Percentiles rank a stretch among this genome's conserved stretches.
phyloP scores from a whole-genome alignment of 108 stramenopile species.

The Cafeteria roenbergensis region DNA sequence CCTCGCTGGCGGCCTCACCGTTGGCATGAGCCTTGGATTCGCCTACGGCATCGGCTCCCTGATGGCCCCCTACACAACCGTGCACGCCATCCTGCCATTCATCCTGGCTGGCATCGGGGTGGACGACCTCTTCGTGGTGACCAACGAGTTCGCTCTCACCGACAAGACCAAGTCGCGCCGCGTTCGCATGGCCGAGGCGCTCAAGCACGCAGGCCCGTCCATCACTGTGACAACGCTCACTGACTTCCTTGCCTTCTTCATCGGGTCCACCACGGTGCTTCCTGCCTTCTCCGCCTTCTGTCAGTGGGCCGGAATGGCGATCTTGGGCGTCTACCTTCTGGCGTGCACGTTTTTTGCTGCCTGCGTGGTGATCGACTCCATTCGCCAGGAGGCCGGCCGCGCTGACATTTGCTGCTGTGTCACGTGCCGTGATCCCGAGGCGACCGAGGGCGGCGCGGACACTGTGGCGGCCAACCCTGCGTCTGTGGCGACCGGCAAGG shows the following conservation, averaged over 20 bases:
- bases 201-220: constrained; percentile 1
- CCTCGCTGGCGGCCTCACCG: constrained; percentile 16
- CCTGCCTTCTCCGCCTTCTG: constrained; percentile 29
- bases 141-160: constrained; percentile 16
- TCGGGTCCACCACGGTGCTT: constrained; percentile 20
- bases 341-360: constrained; percentile 7
- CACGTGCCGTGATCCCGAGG: constrained; percentile 5
- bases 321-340: constrained; percentile 17
- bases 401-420: constrained; percentile 21
- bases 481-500: no score
- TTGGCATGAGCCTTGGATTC: constrained; percentile 18
- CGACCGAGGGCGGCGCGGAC: no score
- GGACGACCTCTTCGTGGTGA: constrained; percentile 30
- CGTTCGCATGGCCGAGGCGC: constrained; percentile 14
- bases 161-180: no score
- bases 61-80: constrained; percentile 21
- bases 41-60: constrained; percentile 1
- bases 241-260: constrained; percentile 29
- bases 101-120: constrained; percentile 28
- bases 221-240: constrained; percentile 29
- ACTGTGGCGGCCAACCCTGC: no score
- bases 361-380: constrained; percentile 12
- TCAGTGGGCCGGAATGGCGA: constrained; percentile 18
- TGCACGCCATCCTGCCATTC: constrained; percentile 31
- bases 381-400: constrained; percentile 22